Base-by-base conservation (phyloP, 1,284 basidiomycete species). In the Cutaneotrichosporon sp. region DNA sequence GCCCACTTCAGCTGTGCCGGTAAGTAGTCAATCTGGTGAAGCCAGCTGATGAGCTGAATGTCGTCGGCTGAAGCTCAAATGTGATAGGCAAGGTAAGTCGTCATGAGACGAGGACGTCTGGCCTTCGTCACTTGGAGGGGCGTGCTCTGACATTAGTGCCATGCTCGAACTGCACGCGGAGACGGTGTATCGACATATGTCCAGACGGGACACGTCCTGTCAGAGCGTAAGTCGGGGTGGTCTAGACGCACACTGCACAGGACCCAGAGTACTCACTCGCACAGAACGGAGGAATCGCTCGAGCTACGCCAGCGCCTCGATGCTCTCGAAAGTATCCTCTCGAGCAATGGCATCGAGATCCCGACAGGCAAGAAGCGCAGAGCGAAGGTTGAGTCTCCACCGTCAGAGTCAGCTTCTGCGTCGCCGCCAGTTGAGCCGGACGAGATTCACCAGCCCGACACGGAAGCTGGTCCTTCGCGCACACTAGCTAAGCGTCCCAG, bases 161-260 rank as follows among this genome's bases (percentile, higher is more conserved):
- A 6, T 68, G 66, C 53, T 46, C 52, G 3, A 62, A 61, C 43
- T 68, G 66, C 31, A 42, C 61, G 16, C 59, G 65, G 33, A 57
- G 67, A 17, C 47, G 51, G 4, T 67, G 65, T 32, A 37, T 38
- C 20, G 50, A 59, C 17, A 22, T 66, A 27, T 70, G 67, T 50
- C 66, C 67, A 0, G 52, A 66, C 39, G 65, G 65, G 1, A 52
- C 54, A 4, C 59, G 56, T 27, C 52, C 58, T 17, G 51, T 54
- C 35, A 50, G 55, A 49, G 35, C 44, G 59, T 59, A 25, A 54
- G 61, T 55, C 29, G n/a, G n/a, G n/a, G n/a, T n/a, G n/a, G n/a
- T n/a, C n/a, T n/a, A n/a, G n/a, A n/a, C n/a, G n/a, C n/a, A n/a
- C n/a, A n/a, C n/a, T n/a, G n/a, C n/a, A n/a, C n/a, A n/a, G n/a